A percentile compares a stretch with the other conserved stretches of the same genome.
Evolutionary conservation across 495 filamentous ascomycete genomes (phyloP).

Genomic region (Chaetomium fimeti): DNA sequence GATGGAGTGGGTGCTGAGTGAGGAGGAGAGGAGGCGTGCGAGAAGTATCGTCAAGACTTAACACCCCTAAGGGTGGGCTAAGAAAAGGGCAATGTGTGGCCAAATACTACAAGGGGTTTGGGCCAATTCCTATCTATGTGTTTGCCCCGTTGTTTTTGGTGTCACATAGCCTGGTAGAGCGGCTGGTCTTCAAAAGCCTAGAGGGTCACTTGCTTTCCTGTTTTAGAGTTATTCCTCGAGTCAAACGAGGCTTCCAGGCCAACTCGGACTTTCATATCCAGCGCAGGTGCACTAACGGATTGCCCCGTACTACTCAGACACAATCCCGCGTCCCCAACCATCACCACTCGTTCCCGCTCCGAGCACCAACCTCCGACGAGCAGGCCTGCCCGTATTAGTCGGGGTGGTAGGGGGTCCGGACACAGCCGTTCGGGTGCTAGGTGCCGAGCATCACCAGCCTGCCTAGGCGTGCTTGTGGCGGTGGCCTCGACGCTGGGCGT

Average conservation of each 20-base stretch:
- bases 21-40: constrained; percentile 54
- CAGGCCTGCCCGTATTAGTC: constrained; percentile 49
- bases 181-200: background rate
- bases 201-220: background rate
- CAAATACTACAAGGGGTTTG: background rate
- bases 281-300: too few species aligned
- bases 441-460: constrained; percentile 54
- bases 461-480: constrained; percentile 41
- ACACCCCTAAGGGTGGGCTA: too few species aligned
- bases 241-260: background rate
- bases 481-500: constrained; percentile 40
- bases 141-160: background rate
- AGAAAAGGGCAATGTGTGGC: background rate
- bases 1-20: constrained; percentile 54
- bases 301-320: constrained; percentile 40
- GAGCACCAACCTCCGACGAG: constrained; percentile 43
- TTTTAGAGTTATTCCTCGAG: background rate
- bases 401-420: constrained; percentile 54
- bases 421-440: constrained; percentile 48
- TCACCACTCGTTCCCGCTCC: constrained; percentile 39
- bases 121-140: background rate
- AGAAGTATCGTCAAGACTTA: constrained; percentile 47
- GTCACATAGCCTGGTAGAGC: background rate
- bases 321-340: constrained; percentile 51
- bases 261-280: constrained; percentile 7